phyloP scores from a whole-genome alignment of 306 rosid species.

The Acacia melanoxylon region DNA sequence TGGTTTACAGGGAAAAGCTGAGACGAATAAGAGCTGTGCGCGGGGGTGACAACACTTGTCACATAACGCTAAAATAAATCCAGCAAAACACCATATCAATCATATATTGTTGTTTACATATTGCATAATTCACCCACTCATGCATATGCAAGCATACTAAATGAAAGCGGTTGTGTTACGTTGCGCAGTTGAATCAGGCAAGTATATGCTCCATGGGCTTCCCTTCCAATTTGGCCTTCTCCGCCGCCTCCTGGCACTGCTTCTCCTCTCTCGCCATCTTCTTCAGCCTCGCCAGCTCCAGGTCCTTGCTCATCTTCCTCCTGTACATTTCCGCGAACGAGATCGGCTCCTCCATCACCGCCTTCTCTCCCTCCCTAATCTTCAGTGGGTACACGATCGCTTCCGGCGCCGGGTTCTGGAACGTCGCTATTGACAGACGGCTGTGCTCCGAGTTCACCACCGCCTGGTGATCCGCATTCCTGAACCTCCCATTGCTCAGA shows the following conservation, averaged over 20 bases:
- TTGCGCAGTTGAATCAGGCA: conserved; percentile 25
- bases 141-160: not conserved
- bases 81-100: not conserved
- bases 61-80: not conserved
- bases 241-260: conserved; percentile 27
- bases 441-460: conserved; percentile 76
- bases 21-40: not conserved
- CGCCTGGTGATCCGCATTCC: conserved; percentile 78
- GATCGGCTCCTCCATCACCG: conserved; percentile 53
- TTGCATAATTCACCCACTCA: not conserved
- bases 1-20: not conserved
- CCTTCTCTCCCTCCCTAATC: conserved; percentile 60
- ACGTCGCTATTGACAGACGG: conserved; percentile 80
- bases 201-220: conserved; percentile 46
- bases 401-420: conserved; percentile 70
- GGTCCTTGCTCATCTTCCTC: conserved; percentile 59
- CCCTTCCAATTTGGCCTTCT: conserved; percentile 26
- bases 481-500: conserved; percentile 87
- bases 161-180: not conserved
- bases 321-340: conserved; percentile 61
- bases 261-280: conserved; percentile 58
- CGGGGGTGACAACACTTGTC: not conserved
- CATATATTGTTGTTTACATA: not conserved
- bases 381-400: conserved; percentile 61
- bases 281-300: conserved; percentile 60